Evolutionary conservation across 1,284 basidiomycete genomes (phyloP).

Genomic region (Macrocystidia cucumis): DNA sequence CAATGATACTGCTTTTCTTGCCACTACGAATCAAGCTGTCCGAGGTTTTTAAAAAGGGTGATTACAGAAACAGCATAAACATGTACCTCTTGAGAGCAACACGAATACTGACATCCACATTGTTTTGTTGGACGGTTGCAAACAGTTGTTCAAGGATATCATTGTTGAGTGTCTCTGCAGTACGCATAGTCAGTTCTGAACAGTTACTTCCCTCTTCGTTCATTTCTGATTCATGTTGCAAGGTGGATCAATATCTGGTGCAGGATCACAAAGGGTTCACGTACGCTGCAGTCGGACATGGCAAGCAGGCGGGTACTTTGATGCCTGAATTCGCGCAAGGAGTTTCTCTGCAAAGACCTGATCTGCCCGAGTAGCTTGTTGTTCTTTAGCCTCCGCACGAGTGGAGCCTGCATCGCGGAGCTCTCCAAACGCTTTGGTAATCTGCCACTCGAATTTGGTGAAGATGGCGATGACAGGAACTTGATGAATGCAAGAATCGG

Average conservation of each 20-base stretch:
- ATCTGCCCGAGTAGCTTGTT: background rate
- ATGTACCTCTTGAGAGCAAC: background rate
- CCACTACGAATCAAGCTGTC: too few species aligned
- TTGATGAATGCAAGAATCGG: background rate
- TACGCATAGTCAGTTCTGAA: background rate
- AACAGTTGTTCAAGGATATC: conserved; percentile 1
- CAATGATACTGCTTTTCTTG: too few species aligned
- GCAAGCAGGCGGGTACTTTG: background rate
- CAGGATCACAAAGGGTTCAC: background rate
- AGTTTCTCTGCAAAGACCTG: background rate
- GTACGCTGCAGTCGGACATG: background rate
- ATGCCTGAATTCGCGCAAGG: background rate
- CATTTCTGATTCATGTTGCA: background rate
- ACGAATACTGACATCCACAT: background rate
- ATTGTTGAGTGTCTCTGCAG: background rate
- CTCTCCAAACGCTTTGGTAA: background rate
- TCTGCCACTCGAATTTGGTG: conserved; percentile 1
- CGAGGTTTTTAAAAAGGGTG: too few species aligned
- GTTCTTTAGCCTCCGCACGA: background rate
- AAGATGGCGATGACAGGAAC: background rate
- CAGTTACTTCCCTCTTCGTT: background rate
- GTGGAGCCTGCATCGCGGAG: background rate
- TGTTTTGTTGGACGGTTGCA: background rate
- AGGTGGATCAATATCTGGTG: background rate
- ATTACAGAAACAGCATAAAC: too few species aligned